phyloP scores from a whole-genome alignment of 1,284 basidiomycete genomes.

The Cutaneotrichosporon dermatis region DNA sequence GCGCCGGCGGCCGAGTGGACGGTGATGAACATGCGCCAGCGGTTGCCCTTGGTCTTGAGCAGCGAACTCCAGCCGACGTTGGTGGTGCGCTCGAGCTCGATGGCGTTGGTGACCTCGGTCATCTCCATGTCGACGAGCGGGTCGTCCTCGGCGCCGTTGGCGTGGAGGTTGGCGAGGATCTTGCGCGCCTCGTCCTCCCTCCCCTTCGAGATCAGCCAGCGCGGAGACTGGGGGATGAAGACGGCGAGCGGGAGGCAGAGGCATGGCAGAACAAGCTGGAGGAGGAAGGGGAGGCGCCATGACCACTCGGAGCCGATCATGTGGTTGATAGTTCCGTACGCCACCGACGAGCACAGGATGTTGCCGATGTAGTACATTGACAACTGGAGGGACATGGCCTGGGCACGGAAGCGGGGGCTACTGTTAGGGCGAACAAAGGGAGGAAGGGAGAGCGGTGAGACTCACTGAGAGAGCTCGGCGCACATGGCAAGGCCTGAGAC shows the following conservation, averaged over 20 bases:
- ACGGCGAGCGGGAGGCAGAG: constrained; percentile 57
- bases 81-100: constrained; percentile 35
- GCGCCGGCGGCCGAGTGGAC: constrained; percentile 8
- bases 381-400: constrained; percentile 12
- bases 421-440: no score
- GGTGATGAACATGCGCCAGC: constrained; percentile 10
- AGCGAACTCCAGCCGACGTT: constrained; percentile 2
- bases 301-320: constrained; percentile 3
- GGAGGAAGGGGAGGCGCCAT: constrained; percentile 3
- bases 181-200: constrained; percentile 28
- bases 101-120: constrained; percentile 18
- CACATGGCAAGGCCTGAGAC: constrained; percentile 10
- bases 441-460: no score
- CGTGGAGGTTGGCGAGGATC: constrained; percentile 33
- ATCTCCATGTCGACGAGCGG: constrained; percentile 25
- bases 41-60: constrained; percentile 9
- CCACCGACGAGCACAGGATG: constrained; percentile 7
- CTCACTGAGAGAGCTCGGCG: constrained; percentile 6
- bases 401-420: constrained; percentile 7
- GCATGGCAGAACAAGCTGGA: constrained; percentile 63
- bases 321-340: constrained; percentile 5
- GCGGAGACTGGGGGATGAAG: constrained; percentile 63
- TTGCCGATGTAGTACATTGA: constrained; percentile 10
- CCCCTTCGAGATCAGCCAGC: constrained; percentile 58
- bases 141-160: constrained; percentile 24